Percentiles rank a stretch among this genome's conserved stretches.
Evolutionary conservation across 345 rosid genomes (phyloP).

Genomic region (Geranium rotundifolium): DNA sequence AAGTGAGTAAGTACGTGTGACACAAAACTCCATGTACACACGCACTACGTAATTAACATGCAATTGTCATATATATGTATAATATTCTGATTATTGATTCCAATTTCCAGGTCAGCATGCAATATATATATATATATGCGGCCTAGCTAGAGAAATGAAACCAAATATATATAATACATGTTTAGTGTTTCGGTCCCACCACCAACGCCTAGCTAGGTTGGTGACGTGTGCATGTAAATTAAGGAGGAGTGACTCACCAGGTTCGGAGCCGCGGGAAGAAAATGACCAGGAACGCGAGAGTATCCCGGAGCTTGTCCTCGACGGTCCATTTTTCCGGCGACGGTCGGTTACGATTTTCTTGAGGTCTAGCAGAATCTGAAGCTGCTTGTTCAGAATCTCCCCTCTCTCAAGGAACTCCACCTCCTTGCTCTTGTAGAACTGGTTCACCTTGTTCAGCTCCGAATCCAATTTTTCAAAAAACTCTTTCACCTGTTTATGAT

Average conservation of each 20-base stretch:
- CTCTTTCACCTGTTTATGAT: conserved; percentile 50
- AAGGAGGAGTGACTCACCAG: conserved; percentile 58
- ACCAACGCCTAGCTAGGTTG: too few species aligned
- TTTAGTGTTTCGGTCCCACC: too few species aligned
- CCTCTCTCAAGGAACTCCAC: conserved; percentile 76
- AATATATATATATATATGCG: too few species aligned
- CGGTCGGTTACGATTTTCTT: conserved; percentile 42
- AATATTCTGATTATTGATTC: too few species aligned
- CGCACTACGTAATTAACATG: too few species aligned
- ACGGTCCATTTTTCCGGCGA: conserved; percentile 16
- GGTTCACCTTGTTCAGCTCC: conserved; percentile 81
- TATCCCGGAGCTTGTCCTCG: not conserved
- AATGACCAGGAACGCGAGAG: conserved; percentile 33
- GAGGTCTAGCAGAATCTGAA: conserved; percentile 48
- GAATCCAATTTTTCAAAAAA: conserved; percentile 64
- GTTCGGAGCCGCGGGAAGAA: conserved; percentile 40
- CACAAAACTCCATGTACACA: too few species aligned
- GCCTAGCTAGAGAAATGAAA: too few species aligned
- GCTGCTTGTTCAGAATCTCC: conserved; percentile 59
- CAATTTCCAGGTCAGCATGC: too few species aligned
- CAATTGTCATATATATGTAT: too few species aligned
- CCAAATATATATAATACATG: too few species aligned
- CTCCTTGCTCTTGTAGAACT: conserved; percentile 63
- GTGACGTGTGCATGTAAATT: too few species aligned
- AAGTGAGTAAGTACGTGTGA: too few species aligned